These are phyloP conservation scores for Rhodotorula paludigena DNA, from an alignment of 768 basidiomycete genomes.

Conservation along the genomic window DNA sequence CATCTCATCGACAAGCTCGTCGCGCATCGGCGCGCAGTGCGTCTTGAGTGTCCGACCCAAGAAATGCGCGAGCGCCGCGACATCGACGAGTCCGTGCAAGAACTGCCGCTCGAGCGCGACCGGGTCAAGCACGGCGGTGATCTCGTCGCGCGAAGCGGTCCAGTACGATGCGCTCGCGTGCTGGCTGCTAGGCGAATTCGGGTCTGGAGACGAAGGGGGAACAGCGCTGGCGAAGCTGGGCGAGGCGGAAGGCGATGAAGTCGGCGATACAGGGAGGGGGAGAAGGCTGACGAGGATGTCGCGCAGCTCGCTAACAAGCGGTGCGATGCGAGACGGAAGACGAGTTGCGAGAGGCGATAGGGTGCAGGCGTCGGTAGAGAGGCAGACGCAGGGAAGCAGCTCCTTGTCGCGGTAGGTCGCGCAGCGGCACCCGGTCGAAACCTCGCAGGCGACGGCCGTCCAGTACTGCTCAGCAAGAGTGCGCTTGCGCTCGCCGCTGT, in stretches of 20 bases:
- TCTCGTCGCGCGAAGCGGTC: constrained; percentile 50
- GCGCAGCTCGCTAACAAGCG: constrained; percentile 68
- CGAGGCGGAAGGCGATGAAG: constrained; percentile 29
- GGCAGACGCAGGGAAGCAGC: constrained; percentile 38
- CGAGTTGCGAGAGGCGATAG: constrained; percentile 5
- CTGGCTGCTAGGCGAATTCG: too few species aligned
- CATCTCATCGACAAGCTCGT: constrained; percentile 76
- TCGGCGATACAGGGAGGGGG: constrained; percentile 26
- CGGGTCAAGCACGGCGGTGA: constrained; percentile 74
- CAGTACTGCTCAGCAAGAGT: constrained; percentile 76
- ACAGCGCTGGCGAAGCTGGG: constrained; percentile 56
- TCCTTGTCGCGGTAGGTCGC: constrained; percentile 55
- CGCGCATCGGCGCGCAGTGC: constrained; percentile 91
- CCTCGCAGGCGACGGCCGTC: constrained; percentile 70
- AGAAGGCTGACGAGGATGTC: constrained; percentile 59
- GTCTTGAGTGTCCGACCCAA: constrained; percentile 77
- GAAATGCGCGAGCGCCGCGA: constrained; percentile 67
- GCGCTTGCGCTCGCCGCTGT: constrained; percentile 67
- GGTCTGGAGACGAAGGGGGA: constrained; percentile 58
- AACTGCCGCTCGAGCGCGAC: constrained; percentile 77
- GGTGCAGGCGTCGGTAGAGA: constrained; percentile 36
- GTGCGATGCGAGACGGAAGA: constrained; percentile 65
- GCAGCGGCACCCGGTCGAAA: constrained; percentile 77
- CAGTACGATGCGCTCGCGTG: too few species aligned
- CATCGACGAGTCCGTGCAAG: constrained; percentile 68